phyloP scores from a whole-genome alignment of 495 filamentous ascomycete genomes.

The Echria macrotheca region DNA sequence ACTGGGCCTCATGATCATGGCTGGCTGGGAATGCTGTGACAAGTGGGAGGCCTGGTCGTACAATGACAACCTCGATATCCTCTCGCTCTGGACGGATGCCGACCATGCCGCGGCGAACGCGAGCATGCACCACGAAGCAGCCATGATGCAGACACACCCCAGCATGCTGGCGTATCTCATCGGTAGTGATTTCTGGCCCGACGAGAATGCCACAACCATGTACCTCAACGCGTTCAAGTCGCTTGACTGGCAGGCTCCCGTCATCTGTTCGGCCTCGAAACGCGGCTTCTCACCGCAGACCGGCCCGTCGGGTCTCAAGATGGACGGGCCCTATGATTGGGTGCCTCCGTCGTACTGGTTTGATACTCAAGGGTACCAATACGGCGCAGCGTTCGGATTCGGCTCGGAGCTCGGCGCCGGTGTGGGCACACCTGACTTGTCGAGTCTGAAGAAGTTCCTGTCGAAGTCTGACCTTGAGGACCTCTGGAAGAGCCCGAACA shows the following conservation, averaged over 20 bases:
- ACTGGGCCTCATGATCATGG: slow-evolving; percentile 56
- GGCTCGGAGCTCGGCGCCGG: slow-evolving; percentile 57
- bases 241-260: slow-evolving; percentile 52
- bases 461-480: slow-evolving; percentile 43
- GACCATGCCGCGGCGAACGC: slow-evolving; percentile 52
- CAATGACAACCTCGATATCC: slow-evolving; percentile 47
- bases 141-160: slow-evolving; percentile 55
- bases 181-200: slow-evolving; percentile 59
- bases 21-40: slow-evolving; percentile 65
- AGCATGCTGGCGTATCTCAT: slow-evolving; percentile 53
- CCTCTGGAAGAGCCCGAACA: slow-evolving; percentile 51
- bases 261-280: slow-evolving; percentile 54
- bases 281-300: slow-evolving; percentile 47
- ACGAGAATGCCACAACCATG: slow-evolving; percentile 47
- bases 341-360: slow-evolving; percentile 63
- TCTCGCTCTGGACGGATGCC: slow-evolving; percentile 37
- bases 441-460: slow-evolving; percentile 51
- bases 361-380: slow-evolving; percentile 32
- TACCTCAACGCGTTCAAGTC: slow-evolving; percentile 45
- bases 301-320: slow-evolving; percentile 57
- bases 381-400: slow-evolving; percentile 58
- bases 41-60: slow-evolving; percentile 65
- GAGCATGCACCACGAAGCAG: slow-evolving; percentile 55
- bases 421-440: slow-evolving; percentile 55
- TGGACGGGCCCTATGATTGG: slow-evolving; percentile 66